phyloP scores from a whole-genome alignment of 108 stramenopile species.

The Nitzschia inconspicua region DNA sequence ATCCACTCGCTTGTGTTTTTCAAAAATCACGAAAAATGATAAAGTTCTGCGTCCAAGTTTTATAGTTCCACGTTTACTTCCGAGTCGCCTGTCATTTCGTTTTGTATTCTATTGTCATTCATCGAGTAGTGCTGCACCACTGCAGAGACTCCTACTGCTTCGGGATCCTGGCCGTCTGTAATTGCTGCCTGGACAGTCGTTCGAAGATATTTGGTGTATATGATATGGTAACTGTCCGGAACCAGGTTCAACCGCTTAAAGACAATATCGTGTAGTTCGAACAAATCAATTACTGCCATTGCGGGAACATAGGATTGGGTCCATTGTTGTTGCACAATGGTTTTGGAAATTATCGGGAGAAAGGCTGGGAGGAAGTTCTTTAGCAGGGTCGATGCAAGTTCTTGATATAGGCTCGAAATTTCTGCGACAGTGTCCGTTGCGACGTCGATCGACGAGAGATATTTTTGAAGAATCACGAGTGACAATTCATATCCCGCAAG shows the following conservation, averaged over 20 bases:
- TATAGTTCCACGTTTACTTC: too few species aligned
- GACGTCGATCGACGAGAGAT: background rate
- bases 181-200: background rate
- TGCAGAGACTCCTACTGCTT: background rate
- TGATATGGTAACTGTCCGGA: background rate
- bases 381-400: background rate
- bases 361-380: background rate
- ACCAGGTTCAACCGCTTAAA: background rate
- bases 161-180: too few species aligned
- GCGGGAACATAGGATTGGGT: background rate
- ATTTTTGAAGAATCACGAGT: background rate
- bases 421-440: background rate
- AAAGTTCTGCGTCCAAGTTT: too few species aligned
- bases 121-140: background rate
- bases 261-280: background rate
- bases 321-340: background rate
- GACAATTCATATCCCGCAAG: background rate
- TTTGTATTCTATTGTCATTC: background rate
- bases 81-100: too few species aligned
- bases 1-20: too few species aligned
- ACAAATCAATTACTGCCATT: background rate
- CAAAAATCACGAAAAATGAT: too few species aligned
- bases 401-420: background rate
- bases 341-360: background rate
- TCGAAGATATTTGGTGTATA: background rate